Evolutionary conservation across 495 filamentous ascomycete genomes (phyloP).

Genomic region (Tuber microsphaerosporum): DNA sequence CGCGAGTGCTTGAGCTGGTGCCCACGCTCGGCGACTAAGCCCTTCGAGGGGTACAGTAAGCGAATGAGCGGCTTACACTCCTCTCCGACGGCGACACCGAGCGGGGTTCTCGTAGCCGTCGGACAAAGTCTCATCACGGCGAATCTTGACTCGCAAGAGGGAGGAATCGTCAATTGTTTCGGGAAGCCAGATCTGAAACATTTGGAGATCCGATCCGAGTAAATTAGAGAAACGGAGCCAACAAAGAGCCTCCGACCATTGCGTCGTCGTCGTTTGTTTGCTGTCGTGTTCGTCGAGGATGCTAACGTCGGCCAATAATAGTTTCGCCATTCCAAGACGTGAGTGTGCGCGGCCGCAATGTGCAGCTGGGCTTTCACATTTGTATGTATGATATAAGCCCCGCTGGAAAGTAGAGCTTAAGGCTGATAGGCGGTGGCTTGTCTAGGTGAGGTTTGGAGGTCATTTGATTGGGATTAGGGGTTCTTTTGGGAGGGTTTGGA

Average conservation of each 20-base stretch:
- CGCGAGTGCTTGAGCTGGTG: neutral
- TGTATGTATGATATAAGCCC: no score
- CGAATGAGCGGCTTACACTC: neutral
- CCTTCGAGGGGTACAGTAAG: neutral
- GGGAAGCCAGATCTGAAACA: neutral
- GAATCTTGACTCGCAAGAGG: slow-evolving; percentile 6
- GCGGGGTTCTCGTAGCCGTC: neutral
- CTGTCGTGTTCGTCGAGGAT: no score
- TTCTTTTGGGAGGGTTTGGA: neutral
- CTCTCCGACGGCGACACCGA: no score
- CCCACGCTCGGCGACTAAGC: neutral
- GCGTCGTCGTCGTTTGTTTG: neutral
- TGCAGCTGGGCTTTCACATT: no score
- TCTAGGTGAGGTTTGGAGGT: neutral
- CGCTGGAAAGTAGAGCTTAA: no score
- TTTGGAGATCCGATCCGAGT: neutral
- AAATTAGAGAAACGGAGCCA: neutral
- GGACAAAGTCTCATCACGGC: neutral
- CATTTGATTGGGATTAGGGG: neutral
- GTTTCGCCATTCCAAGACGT: no score
- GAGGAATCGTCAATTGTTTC: slow-evolving; percentile 6
- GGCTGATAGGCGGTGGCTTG: neutral
- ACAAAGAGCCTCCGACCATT: neutral
- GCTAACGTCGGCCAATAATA: no score
- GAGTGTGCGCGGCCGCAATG: no score